phyloP scores from a whole-genome alignment of 129 eudicot genomes.

The Solidago caesia region DNA sequence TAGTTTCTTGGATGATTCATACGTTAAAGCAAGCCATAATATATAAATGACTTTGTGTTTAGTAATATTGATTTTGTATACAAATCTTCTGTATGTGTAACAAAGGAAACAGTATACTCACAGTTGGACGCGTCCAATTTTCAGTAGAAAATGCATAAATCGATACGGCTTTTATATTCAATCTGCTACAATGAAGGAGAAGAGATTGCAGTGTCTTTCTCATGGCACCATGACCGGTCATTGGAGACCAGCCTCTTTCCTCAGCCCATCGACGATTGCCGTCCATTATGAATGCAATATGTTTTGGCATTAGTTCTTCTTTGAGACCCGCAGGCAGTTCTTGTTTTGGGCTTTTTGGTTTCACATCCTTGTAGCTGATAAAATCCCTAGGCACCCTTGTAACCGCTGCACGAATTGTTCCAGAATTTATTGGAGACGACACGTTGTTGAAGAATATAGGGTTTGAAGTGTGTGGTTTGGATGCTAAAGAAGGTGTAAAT shows the following conservation, averaged over 20 bases:
- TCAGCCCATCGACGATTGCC: slow-evolving; percentile 24
- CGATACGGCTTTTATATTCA: slow-evolving; percentile 9
- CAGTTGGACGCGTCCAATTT: slow-evolving; percentile 20
- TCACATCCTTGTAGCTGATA: neutral
- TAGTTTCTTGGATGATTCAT: too few species aligned
- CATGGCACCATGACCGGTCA: slow-evolving; percentile 22
- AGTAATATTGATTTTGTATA: too few species aligned
- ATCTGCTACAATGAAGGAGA: neutral
- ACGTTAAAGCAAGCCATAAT: too few species aligned
- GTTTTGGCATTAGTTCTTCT: slow-evolving; percentile 23
- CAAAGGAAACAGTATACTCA: slow-evolving; percentile 12
- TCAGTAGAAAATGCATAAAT: slow-evolving; percentile 25
- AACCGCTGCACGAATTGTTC: neutral
- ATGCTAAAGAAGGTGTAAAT: slow-evolving; percentile 3
- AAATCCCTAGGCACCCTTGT: neutral
- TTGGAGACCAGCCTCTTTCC: slow-evolving; percentile 15
- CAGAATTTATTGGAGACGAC: neutral
- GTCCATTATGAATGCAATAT: slow-evolving; percentile 16
- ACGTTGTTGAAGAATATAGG: neutral
- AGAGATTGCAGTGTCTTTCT: neutral
- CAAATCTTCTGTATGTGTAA: neutral
- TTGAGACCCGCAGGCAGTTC: neutral
- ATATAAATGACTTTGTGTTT: too few species aligned
- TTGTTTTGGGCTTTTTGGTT: neutral
- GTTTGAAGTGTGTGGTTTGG: slow-evolving; percentile 1